Evolutionary conservation across 805 yeast genomes (phyloP).

Genomic region (Isabelozyma pseudorhagii): DNA sequence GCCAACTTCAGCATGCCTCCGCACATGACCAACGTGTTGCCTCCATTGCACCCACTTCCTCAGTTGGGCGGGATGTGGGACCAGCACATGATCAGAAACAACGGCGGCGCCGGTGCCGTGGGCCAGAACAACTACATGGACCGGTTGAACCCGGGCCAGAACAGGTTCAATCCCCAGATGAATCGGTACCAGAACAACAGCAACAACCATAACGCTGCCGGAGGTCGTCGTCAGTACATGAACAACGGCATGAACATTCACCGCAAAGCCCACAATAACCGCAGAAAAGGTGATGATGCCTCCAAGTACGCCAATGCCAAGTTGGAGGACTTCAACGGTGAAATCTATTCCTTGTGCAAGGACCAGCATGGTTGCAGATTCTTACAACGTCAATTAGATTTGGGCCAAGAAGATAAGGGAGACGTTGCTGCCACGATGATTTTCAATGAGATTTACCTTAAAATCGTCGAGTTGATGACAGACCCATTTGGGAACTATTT

Average conservation of each 20-base stretch:
- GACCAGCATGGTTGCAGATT: slow-evolving; percentile 97
- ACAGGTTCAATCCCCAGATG: slow-evolving; percentile 4
- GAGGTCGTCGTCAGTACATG: slow-evolving; percentile 5
- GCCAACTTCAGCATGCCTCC: slow-evolving; percentile 1
- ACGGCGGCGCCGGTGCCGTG: not conserved
- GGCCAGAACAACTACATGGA: slow-evolving; percentile 1
- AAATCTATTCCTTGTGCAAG: slow-evolving; percentile 77
- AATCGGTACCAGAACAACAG: slow-evolving; percentile 5
- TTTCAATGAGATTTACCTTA: slow-evolving; percentile 73
- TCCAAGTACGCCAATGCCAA: slow-evolving; percentile 65
- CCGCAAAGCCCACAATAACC: slow-evolving; percentile 36
- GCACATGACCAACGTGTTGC: slow-evolving; percentile 1
- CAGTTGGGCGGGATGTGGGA: slow-evolving; percentile 14
- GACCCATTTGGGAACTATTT: slow-evolving; percentile 98
- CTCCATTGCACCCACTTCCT: slow-evolving; percentile 2
- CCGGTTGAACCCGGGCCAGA: slow-evolving; percentile 7
- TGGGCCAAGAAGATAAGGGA: slow-evolving; percentile 37
- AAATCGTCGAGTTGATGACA: slow-evolving; percentile 83
- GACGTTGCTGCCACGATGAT: slow-evolving; percentile 67
- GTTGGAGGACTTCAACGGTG: slow-evolving; percentile 66
- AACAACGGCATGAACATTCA: slow-evolving; percentile 36
- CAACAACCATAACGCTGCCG: slow-evolving; percentile 4
- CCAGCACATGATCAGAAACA: slow-evolving; percentile 4
- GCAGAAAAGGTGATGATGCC: slow-evolving; percentile 62
- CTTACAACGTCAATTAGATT: slow-evolving; percentile 81